phyloP scores from a whole-genome alignment of 2,329 filamentous ascomycete genomes.

The Aspergillus tubingensis region DNA sequence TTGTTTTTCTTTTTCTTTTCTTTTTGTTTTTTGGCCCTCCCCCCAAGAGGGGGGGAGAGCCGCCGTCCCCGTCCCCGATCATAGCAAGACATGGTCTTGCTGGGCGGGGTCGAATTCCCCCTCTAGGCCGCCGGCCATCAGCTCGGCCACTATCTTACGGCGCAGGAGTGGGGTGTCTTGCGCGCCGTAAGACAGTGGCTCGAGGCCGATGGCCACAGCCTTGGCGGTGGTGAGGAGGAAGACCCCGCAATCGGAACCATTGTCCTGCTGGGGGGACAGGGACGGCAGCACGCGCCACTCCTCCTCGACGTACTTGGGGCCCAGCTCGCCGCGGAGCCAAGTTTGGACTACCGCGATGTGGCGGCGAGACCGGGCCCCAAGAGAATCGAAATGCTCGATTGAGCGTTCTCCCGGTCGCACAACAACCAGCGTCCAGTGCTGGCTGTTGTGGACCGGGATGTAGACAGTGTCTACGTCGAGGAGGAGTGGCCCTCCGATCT shows the following conservation, averaged over 20 bases:
- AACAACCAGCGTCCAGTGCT: slow-evolving; percentile 53
- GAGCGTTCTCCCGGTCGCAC: slow-evolving; percentile 45
- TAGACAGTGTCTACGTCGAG: slow-evolving; percentile 50
- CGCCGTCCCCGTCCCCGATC: slow-evolving; percentile 5
- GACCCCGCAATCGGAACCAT: slow-evolving; percentile 53
- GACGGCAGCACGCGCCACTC: slow-evolving; percentile 48
- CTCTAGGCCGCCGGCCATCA: slow-evolving; percentile 48
- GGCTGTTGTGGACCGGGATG: slow-evolving; percentile 48
- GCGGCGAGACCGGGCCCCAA: slow-evolving; percentile 35
- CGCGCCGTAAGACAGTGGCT: slow-evolving; percentile 46
- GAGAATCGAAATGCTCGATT: slow-evolving; percentile 53
- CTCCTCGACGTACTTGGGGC: slow-evolving; percentile 39
- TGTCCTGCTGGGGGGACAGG: slow-evolving; percentile 47
- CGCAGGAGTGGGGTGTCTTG: slow-evolving; percentile 44
- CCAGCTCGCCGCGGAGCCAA: slow-evolving; percentile 48
- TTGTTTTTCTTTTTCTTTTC: not conserved
- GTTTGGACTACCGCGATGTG: slow-evolving; percentile 41
- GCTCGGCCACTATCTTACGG: slow-evolving; percentile 50
- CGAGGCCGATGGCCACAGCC: slow-evolving; percentile 47
- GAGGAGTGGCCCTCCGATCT: slow-evolving; percentile 48
- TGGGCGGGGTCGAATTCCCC: slow-evolving; percentile 43
- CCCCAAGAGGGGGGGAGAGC: no score
- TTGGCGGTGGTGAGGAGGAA: slow-evolving; percentile 53
- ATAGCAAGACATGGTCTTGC: slow-evolving; percentile 27
- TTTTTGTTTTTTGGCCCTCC: not conserved